Evolutionary conservation across 768 basidiomycete species (phyloP).

Genomic region (Pulveroboletus sp.): DNA sequence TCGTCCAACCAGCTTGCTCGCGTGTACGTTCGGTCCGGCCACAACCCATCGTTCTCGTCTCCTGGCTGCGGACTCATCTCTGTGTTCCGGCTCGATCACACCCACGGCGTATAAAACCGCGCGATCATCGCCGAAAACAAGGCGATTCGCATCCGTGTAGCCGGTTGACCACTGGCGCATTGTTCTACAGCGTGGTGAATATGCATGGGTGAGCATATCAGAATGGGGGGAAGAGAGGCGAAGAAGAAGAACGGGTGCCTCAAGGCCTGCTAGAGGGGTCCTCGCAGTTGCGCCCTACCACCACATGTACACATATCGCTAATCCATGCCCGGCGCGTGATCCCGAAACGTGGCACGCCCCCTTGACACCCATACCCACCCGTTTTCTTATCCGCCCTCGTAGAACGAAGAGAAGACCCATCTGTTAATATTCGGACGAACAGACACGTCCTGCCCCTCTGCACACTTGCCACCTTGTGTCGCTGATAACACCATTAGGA

Average conservation of each 20-base stretch:
- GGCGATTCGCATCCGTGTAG: not conserved
- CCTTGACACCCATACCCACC: not conserved
- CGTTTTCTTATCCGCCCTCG: conserved; percentile 10
- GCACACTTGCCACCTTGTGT: conserved; percentile 10
- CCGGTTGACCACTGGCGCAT: not conserved
- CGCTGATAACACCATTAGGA: conserved; percentile 21
- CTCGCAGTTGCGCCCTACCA: conserved; percentile 14
- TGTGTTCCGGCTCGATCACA: conserved; percentile 14
- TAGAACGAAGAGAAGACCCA: conserved; percentile 6
- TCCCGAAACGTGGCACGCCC: conserved; percentile 13
- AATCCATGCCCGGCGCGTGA: conserved; percentile 10
- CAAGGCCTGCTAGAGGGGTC: conserved; percentile 5
- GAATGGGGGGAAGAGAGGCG: not conserved
- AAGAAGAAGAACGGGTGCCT: not conserved
- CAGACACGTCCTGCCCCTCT: not conserved
- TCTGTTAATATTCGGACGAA: not conserved
- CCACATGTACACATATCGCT: not conserved
- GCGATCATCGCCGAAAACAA: not conserved
- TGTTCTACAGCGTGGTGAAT: not conserved
- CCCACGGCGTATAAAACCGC: not conserved
- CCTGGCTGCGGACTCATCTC: conserved; percentile 6
- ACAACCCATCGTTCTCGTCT: not conserved
- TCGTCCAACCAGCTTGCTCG: not conserved
- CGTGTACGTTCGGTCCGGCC: not conserved
- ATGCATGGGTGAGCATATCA: conserved; percentile 1